Conservation (phyloP, 371 early-diverging fungal genomes). For the Mortierella sp. region DNA sequence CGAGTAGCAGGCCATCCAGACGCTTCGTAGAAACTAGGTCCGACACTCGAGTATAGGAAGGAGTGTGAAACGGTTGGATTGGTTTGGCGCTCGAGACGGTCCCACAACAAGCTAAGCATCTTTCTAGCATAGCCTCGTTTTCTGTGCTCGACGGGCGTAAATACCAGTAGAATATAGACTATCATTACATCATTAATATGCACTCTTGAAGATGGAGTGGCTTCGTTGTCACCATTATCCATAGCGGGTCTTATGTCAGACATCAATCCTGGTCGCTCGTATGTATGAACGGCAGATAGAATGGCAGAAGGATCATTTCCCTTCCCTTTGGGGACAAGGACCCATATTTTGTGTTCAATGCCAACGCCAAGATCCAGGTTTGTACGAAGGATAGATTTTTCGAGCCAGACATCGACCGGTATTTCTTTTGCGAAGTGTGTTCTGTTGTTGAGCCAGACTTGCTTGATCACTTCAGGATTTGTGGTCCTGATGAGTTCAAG, state of each 20-base stretch:
- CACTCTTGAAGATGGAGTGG: not conserved
- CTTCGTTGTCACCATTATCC: not conserved
- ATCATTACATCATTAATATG: constrained; percentile 3
- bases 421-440: constrained; percentile 6
- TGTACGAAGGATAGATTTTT: constrained; percentile 9
- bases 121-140: constrained; percentile 20
- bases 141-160: constrained; percentile 21
- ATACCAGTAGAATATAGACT: constrained; percentile 22
- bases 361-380: constrained; percentile 17
- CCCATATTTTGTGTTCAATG: constrained; percentile 19
- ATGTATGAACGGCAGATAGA: constrained; percentile 18
- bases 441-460: constrained; percentile 23
- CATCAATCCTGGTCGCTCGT: constrained; percentile 20
- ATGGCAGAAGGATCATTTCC: constrained; percentile 16
- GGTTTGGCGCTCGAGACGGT: constrained; percentile 6
- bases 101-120: constrained; percentile 18
- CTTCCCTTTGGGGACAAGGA: constrained; percentile 27
- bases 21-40: constrained; percentile 13
- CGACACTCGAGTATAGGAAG: constrained; percentile 24
- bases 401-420: constrained; percentile 21
- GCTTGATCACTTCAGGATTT: constrained; percentile 15
- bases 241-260: not conserved
- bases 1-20: constrained; percentile 14
- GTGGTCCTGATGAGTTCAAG: constrained; percentile 20
- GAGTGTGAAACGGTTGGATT: constrained; percentile 3